These are phyloP conservation scores for Aspergillus viridinutans DNA, from an alignment of 2,329 filamentous ascomycete species.

Conservation along the genomic window DNA sequence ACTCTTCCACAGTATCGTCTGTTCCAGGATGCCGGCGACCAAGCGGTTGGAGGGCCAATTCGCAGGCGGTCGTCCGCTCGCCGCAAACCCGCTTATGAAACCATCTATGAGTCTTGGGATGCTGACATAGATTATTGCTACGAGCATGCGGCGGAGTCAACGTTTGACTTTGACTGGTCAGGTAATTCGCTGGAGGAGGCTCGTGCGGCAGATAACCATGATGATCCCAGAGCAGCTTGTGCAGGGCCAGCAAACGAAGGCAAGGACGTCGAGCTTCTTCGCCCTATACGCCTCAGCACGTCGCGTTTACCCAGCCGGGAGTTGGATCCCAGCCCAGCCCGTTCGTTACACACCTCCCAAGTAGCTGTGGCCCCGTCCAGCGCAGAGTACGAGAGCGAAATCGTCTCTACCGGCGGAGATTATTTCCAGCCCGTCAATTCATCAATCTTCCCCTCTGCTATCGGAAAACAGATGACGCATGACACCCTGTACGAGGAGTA, in stretches of 20 bases:
- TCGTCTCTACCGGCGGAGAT: slow-evolving; percentile 20
- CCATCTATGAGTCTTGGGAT: slow-evolving; percentile 51
- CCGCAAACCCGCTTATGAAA: slow-evolving; percentile 21
- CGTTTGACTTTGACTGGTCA: slow-evolving; percentile 59
- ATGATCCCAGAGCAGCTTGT: slow-evolving; percentile 9
- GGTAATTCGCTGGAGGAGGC: slow-evolving; percentile 31
- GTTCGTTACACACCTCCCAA: slow-evolving; percentile 23
- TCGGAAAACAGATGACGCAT: slow-evolving; percentile 30
- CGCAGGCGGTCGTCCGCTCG: slow-evolving; percentile 11
- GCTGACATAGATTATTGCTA: slow-evolving; percentile 62
- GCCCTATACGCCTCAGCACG: slow-evolving; percentile 21
- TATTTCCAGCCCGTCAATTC: slow-evolving; percentile 32
- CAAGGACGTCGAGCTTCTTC: slow-evolving; percentile 12
- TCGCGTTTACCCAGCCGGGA: slow-evolving; percentile 28
- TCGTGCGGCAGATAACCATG: slow-evolving; percentile 13
- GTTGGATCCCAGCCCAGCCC: slow-evolving; percentile 30
- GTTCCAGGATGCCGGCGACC: slow-evolving; percentile 11
- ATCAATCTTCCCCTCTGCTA: slow-evolving; percentile 25
- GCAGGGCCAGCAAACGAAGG: slow-evolving; percentile 8
- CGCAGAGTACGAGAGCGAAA: slow-evolving; percentile 23
- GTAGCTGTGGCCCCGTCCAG: slow-evolving; percentile 30
- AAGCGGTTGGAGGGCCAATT: slow-evolving; percentile 12
- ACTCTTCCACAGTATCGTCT: slow-evolving; percentile 28
- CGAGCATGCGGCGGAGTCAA: slow-evolving; percentile 57
- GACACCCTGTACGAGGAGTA: slow-evolving; percentile 40